Evolutionary conservation across 163 green algal genomes (phyloP), one percentile per base, ranked within the genome.

Genomic region (Coccomyxa subellipsoidea): DNA sequence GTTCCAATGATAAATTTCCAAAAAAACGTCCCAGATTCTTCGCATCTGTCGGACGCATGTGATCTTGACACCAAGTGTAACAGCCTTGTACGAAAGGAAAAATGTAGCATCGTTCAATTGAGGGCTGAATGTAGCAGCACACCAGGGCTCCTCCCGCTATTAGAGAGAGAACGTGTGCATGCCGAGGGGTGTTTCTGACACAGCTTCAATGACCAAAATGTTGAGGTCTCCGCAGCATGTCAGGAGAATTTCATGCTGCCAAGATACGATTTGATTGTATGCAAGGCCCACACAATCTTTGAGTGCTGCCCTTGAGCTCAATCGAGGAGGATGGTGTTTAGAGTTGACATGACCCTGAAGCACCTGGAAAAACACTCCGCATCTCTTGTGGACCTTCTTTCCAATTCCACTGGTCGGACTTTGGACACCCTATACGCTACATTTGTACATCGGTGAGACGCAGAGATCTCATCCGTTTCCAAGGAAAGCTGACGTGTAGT

Each of bases 371-470:
- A 40, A 31, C 72, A 40, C 7, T 78, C 37, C 2, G 27, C 25
- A 8, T 78, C 36, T 27, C 37, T 78, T 32, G 27, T 78, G 25
- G 72, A 78, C 6, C 40, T 47, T 8, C 25, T 78, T 15, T 78
- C 72, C 27, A 78, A 78, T 31, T 53, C 37, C 4, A 80, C 76
- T 32, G 76, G 76, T 5, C 76, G 76, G 1, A 71, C 76, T 31
- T 7, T 80, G 5, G 76, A 80, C 38, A 69, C 47, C 4, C 9
- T 69, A 25, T 80, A 80, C n/a, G 76, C 76, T 35, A 69, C 38
- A 38, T 37, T 80, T 69, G 39, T 80, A 34, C 76, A 80, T 80
- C 23, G 76, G 76, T 39, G 29, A 36, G 66, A 12, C 66, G 18
- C 66, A 73, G 29, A 10, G 10, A n/a, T 72, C 66, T 73, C 21